A percentile compares a stretch with the other conserved stretches of the same genome.
Evolutionary conservation across 768 basidiomycete species (phyloP).

Genomic region (Candolleomyces aberdarensis): DNA sequence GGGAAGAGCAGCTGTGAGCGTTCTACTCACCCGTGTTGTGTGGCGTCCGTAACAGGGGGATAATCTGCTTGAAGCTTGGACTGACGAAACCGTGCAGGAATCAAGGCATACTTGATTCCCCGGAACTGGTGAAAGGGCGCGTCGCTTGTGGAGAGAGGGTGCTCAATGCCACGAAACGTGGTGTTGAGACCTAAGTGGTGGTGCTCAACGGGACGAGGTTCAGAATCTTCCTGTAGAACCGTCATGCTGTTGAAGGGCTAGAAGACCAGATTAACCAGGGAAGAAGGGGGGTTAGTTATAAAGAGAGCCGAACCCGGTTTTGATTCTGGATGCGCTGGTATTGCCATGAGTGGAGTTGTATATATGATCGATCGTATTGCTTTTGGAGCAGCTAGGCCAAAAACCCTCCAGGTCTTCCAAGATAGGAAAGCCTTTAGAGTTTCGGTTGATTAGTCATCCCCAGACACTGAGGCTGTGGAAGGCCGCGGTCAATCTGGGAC

Average conservation of each 20-base stretch:
- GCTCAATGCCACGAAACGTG: constrained; percentile 64
- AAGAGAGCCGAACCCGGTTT: constrained; percentile 20
- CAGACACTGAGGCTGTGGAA: not conserved
- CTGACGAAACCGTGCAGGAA: constrained; percentile 75
- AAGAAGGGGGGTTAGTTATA: constrained; percentile 17
- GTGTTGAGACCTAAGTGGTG: constrained; percentile 57
- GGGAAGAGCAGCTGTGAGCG: not conserved
- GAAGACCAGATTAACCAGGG: constrained; percentile 8
- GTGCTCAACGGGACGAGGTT: constrained; percentile 29
- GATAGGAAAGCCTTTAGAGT: constrained; percentile 23
- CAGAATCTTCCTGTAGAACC: constrained; percentile 17
- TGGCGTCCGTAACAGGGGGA: constrained; percentile 56
- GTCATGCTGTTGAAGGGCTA: constrained; percentile 24
- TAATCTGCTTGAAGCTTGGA: constrained; percentile 61
- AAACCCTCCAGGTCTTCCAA: constrained; percentile 27
- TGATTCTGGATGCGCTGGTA: constrained; percentile 11
- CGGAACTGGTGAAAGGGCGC: constrained; percentile 65
- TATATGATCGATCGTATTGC: constrained; percentile 31
- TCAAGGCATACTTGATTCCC: constrained; percentile 74
- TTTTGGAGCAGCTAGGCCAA: not conserved
- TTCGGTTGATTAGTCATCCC: not conserved
- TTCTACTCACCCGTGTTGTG: constrained; percentile 58
- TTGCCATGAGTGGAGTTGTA: constrained; percentile 17
- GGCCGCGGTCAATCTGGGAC: not conserved
- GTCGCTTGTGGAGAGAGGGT: constrained; percentile 54